phyloP scores from a whole-genome alignment of 169 alveolate genomes.

The Plasmodium falciparum region DNA sequence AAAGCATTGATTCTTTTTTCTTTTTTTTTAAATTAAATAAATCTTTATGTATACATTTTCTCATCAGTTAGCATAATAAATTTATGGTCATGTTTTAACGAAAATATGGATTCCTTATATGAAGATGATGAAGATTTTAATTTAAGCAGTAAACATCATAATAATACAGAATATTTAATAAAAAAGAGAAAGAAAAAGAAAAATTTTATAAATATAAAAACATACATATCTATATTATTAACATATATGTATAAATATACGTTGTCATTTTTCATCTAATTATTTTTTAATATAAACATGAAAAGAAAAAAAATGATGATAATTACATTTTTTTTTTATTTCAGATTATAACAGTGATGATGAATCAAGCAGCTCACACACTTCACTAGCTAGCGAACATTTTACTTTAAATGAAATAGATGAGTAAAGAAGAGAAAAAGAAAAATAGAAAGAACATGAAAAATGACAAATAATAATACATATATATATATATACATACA shows the following conservation, averaged over 20 bases:
- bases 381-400: conserved; percentile 67
- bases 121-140: conserved; percentile 55
- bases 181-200: not conserved
- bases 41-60: conserved; percentile 1
- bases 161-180: not conserved
- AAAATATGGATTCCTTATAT: conserved; percentile 54
- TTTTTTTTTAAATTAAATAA: conserved; percentile 5
- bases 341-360: conserved; percentile 20
- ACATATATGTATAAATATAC: not conserved
- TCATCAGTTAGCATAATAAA: conserved; percentile 43
- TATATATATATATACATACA: not conserved
- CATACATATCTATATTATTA: not conserved
- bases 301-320: conserved; percentile 6
- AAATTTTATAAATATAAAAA: not conserved
- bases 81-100: conserved; percentile 65
- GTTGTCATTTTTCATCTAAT: not conserved
- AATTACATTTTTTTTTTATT: not conserved
- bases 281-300: not conserved
- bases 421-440: conserved; percentile 31
- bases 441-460: conserved; percentile 8
- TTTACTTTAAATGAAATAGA: conserved; percentile 23
- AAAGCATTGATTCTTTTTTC: not conserved
- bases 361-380: conserved; percentile 46
- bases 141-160: conserved; percentile 31
- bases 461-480: not conserved